These are phyloP conservation scores for Pelomyxa schiedti DNA, from an alignment of 78 protist genomes.

Conservation along the genomic window DNA sequence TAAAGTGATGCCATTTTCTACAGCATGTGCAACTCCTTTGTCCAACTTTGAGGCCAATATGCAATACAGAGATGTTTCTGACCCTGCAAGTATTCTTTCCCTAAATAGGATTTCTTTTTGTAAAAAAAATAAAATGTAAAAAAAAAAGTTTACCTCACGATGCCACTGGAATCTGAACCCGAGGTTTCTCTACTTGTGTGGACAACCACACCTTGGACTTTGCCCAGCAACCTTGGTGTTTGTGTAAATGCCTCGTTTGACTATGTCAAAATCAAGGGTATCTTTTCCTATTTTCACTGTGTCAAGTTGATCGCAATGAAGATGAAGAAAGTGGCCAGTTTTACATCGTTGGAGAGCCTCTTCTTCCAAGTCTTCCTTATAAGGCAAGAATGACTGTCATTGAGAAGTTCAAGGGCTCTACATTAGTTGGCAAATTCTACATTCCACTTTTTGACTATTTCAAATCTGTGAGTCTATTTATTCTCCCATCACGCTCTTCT, in stretches of 20 bases:
- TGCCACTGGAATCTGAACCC: conserved; percentile 56
- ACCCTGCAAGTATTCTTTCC: conserved; percentile 72
- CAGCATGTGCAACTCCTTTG: conserved; percentile 92
- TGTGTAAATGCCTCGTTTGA: conserved; percentile 81
- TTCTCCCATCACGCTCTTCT: neutral
- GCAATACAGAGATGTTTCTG: conserved; percentile 86
- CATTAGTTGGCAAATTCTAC: conserved; percentile 71
- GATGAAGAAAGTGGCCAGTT: conserved; percentile 16
- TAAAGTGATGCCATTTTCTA: conserved; percentile 97
- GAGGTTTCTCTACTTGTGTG: conserved; percentile 81
- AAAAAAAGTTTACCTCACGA: too few relatives aligned
- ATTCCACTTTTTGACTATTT: conserved; percentile 93
- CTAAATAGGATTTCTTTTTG: too few relatives aligned
- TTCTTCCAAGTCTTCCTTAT: too few relatives aligned
- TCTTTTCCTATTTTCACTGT: neutral
- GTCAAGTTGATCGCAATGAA: neutral
- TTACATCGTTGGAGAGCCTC: conserved; percentile 11
- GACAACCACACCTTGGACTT: conserved; percentile 99
- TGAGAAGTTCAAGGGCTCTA: conserved; percentile 36
- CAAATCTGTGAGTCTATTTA: neutral
- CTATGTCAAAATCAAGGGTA: conserved; percentile 74
- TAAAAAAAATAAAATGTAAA: too few relatives aligned
- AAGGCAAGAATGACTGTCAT: conserved; percentile 7
- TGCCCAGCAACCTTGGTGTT: conserved; percentile 94
- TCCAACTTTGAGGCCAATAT: conserved; percentile 95